Conservation (phyloP, 2,329 filamentous ascomycete genomes). For the Monilinia polystroma region DNA sequence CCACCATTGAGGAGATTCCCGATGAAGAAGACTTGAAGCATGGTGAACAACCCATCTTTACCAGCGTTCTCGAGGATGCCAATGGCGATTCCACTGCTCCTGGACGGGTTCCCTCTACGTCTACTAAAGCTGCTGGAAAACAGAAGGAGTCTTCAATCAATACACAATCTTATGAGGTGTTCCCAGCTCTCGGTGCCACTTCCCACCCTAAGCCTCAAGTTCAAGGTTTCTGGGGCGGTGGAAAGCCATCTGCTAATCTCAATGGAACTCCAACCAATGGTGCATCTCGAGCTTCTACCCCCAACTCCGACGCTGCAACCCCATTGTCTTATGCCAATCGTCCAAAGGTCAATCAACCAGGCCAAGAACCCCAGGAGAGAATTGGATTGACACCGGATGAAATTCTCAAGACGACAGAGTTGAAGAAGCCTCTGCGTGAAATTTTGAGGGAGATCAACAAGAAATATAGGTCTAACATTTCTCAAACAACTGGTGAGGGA, state of each 20-base stretch:
- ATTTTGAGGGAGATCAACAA: slow-evolving; percentile 90
- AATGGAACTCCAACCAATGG: slow-evolving; percentile 53
- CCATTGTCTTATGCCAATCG: slow-evolving; percentile 38
- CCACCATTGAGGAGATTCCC: slow-evolving; percentile 74
- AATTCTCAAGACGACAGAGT: slow-evolving; percentile 70
- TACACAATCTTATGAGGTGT: slow-evolving; percentile 84
- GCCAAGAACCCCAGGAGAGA: slow-evolving; percentile 44
- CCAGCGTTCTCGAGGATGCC: slow-evolving; percentile 40
- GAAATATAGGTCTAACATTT: slow-evolving; percentile 82
- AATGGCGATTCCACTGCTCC: slow-evolving; percentile 47
- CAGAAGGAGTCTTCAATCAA: slow-evolving; percentile 64
- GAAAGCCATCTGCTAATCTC: slow-evolving; percentile 53
- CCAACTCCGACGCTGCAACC: slow-evolving; percentile 57
- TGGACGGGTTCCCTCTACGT: slow-evolving; percentile 51
- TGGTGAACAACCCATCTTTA: slow-evolving; percentile 50
- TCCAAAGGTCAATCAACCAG: slow-evolving; percentile 64
- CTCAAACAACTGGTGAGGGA: slow-evolving; percentile 69
- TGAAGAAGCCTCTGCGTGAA: slow-evolving; percentile 83
- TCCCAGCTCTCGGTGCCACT: slow-evolving; percentile 81
- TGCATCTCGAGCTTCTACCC: slow-evolving; percentile 52
- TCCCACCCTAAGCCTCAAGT: slow-evolving; percentile 61
- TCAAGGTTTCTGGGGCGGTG: slow-evolving; percentile 75
- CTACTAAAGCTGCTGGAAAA: slow-evolving; percentile 66
- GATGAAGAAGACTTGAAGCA: slow-evolving; percentile 76
- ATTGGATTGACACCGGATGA: slow-evolving; percentile 59